Base-by-base conservation (phyloP, 2,329 filamentous ascomycete species). In the Clonostachys solani region DNA sequence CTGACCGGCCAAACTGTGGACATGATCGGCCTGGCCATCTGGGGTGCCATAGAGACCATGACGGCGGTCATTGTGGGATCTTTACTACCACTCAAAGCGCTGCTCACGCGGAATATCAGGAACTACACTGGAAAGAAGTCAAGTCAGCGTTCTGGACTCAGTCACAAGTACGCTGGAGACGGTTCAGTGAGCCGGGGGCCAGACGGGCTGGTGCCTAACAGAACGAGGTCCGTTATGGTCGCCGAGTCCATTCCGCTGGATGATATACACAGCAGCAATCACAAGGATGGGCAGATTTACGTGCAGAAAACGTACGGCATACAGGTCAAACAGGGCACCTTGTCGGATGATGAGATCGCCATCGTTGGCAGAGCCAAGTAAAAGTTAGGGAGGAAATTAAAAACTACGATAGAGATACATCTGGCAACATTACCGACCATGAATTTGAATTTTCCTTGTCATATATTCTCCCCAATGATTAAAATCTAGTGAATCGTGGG, bases 1-100 rank as follows among this genome's bases (percentile, higher is more conserved):
- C 46, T 58, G 13, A 47, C 54, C 12, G 47, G 46, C 3, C 44
- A 49, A 10, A 16, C 36, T 10, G 43, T 57, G 33, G 55, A 58
- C 46, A 41, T 55, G 34, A 49, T 54, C 5, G 52, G 52, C 4
- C 43, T 60, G 12, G 52, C 62, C 43, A 60, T 55, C 23, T 63
- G 58, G 58, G 59, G 59, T 10, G 46, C 40, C 19, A 52, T 60
- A 12, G 56, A 60, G 35, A 60, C 61, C 46, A 43, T 51, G 4
- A 53, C 55, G 4, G 48, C 52, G 17, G 44, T 58, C 18, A 45
- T 56, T 15, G 54, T 58, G 15, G 54, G 56, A 6, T 57, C 49
- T 3, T 45, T 58, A 3, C 54, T 51, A 2, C 46, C 56, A 4
- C 51, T 58, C 35, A 58, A 56, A 36, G 42, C 43, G 6, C 37